These are phyloP conservation scores for Phytomonas sp. DNA, from an alignment of 208 protist species.

Conservation along the genomic window DNA sequence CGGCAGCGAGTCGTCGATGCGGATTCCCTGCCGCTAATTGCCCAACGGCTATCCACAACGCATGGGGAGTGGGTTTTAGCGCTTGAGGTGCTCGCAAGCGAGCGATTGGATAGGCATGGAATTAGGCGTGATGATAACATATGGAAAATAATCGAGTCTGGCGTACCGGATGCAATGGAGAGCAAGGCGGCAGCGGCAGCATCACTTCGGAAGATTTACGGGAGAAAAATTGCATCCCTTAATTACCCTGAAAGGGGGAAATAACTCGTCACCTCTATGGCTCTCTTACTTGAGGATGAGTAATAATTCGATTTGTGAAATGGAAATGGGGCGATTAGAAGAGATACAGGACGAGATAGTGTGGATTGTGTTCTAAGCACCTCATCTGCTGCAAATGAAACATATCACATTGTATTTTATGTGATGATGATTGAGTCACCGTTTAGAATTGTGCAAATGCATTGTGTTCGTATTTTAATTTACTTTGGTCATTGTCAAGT, in stretches of 20 bases:
- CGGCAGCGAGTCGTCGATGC: slow-evolving; percentile 56
- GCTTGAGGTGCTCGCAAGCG: slow-evolving; percentile 40
- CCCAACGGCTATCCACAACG: slow-evolving; percentile 42
- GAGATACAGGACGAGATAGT: background rate
- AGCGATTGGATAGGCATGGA: slow-evolving; percentile 32
- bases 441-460: background rate
- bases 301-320: background rate
- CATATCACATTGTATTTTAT: background rate
- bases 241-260: background rate
- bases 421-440: background rate
- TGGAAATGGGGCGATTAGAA: background rate
- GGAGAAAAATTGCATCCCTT: background rate
- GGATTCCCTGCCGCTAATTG: slow-evolving; percentile 53
- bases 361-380: background rate
- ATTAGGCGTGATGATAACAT: slow-evolving; percentile 44
- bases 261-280: background rate
- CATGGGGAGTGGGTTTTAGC: slow-evolving; percentile 49
- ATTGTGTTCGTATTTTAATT: too few relatives aligned
- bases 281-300: too few relatives aligned
- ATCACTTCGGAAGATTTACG: slow-evolving; percentile 9
- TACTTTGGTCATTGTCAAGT: background rate
- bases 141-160: slow-evolving; percentile 56
- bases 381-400: background rate
- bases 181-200: slow-evolving; percentile 22
- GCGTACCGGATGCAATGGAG: slow-evolving; percentile 25